Evolutionary conservation across 192 early-diverging fungal species (phyloP).

Genomic region (Ambispora gerdemannii): DNA sequence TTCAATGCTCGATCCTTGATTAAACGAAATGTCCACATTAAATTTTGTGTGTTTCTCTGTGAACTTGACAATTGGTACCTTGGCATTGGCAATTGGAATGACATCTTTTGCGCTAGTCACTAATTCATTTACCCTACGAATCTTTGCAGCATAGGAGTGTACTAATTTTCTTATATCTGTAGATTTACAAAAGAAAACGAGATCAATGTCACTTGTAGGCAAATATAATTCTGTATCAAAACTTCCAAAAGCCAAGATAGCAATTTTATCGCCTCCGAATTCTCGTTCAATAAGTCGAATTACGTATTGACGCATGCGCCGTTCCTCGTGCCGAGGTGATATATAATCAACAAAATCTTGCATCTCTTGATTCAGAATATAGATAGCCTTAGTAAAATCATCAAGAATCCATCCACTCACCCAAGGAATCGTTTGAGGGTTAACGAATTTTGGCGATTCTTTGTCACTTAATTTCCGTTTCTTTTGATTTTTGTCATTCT

Average conservation of each 20-base stretch:
- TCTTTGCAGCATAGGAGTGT: constrained; percentile 40
- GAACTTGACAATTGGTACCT: constrained; percentile 92
- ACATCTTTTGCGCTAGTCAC: constrained; percentile 64
- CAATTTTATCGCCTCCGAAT: no score
- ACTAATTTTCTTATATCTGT: constrained; percentile 45
- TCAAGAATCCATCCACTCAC: neutral
- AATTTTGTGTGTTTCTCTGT: constrained; percentile 69
- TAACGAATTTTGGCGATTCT: neutral
- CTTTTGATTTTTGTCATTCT: neutral
- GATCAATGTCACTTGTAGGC: constrained; percentile 63
- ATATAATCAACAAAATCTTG: constrained; percentile 75
- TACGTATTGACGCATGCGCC: constrained; percentile 68
- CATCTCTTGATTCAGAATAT: constrained; percentile 60
- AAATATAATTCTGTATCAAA: constrained; percentile 86
- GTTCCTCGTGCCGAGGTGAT: constrained; percentile 78
- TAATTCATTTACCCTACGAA: constrained; percentile 42
- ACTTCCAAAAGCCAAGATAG: constrained; percentile 81
- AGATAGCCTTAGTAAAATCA: neutral
- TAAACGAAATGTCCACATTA: constrained; percentile 83
- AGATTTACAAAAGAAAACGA: constrained; percentile 32
- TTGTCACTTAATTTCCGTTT: neutral
- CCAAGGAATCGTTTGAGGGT: neutral
- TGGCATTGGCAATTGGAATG: constrained; percentile 35
- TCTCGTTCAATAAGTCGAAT: constrained; percentile 58
- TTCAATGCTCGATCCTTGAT: constrained; percentile 63